These are phyloP conservation scores for Gaultheria prostrata DNA, from an alignment of 148 eudicot genomes.

Conservation along the genomic window DNA sequence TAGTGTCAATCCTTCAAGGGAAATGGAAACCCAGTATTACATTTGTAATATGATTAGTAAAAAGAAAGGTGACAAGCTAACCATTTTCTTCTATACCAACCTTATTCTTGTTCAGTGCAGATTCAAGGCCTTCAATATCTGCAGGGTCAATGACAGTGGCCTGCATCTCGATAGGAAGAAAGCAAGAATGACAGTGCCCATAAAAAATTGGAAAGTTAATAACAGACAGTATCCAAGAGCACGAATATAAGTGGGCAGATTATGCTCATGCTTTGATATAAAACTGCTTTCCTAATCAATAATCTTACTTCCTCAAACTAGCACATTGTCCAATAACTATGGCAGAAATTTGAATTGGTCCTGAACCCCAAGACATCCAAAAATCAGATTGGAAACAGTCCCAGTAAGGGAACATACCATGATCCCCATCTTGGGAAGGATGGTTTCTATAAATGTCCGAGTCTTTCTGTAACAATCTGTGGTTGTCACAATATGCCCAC, in stretches of 20 bases:
- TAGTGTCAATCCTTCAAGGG: neutral
- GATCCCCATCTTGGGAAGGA: constrained; percentile 88
- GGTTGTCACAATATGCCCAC: constrained; percentile 86
- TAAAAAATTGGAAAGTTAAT: neutral
- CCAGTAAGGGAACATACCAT: constrained; percentile 32
- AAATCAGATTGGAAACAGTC: neutral
- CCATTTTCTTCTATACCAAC: constrained; percentile 26
- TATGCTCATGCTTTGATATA: neutral
- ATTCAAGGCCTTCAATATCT: constrained; percentile 60
- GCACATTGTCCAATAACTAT: neutral
- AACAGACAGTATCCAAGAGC: neutral
- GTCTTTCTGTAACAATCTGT: constrained; percentile 88
- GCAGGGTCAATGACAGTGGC: constrained; percentile 86
- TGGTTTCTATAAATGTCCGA: constrained; percentile 69
- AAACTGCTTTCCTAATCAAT: neutral
- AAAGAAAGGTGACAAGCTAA: neutral
- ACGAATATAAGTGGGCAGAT: neutral
- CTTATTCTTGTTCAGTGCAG: constrained; percentile 58
- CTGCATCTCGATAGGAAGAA: constrained; percentile 32
- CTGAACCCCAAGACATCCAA: neutral
- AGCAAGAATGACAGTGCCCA: neutral
- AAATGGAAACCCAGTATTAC: no score
- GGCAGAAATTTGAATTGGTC: neutral
- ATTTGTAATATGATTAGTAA: neutral
- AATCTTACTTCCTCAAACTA: neutral